Percentiles rank a stretch among this genome's conserved stretches.
phyloP scores from a whole-genome alignment of 192 early-diverging fungal species.

The Backusella parvicylindrica region DNA sequence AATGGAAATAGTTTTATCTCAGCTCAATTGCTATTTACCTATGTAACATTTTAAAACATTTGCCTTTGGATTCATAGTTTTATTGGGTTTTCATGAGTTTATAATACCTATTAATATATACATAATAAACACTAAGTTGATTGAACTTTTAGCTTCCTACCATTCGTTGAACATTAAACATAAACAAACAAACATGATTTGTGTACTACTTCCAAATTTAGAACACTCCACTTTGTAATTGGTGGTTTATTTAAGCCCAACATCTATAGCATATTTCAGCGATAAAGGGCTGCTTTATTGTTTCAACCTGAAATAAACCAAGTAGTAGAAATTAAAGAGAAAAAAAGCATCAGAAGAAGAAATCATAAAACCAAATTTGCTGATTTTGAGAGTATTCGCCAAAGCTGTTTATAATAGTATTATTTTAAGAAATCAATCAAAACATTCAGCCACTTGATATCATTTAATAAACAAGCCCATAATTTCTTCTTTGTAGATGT shows the following conservation, averaged over 20 bases:
- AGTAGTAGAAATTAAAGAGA: not conserved
- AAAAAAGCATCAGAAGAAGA: not conserved
- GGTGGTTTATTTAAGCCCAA: not conserved
- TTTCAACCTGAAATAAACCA: not conserved
- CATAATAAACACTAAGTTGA: not conserved
- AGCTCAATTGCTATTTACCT: not conserved
- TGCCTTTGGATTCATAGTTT: not conserved
- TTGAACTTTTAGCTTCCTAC: not conserved
- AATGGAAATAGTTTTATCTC: not conserved
- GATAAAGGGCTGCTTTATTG: not conserved
- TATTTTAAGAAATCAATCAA: not conserved
- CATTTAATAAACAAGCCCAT: not conserved
- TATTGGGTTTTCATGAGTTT: not conserved
- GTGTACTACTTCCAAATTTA: not conserved
- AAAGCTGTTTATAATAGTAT: not conserved
- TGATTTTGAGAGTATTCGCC: not conserved
- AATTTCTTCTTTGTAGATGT: not conserved
- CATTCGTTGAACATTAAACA: not conserved
- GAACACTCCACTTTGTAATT: not conserved
- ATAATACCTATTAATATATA: not conserved
- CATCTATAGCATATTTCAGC: not conserved
- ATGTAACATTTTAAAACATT: not conserved
- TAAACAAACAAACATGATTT: not conserved
- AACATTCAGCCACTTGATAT: constrained; percentile 3
- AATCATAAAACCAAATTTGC: not conserved